A percentile compares a stretch with the other conserved stretches of the same genome.
Conservation (phyloP, 2,329 filamentous ascomycete species). For the Venturia asperata region DNA sequence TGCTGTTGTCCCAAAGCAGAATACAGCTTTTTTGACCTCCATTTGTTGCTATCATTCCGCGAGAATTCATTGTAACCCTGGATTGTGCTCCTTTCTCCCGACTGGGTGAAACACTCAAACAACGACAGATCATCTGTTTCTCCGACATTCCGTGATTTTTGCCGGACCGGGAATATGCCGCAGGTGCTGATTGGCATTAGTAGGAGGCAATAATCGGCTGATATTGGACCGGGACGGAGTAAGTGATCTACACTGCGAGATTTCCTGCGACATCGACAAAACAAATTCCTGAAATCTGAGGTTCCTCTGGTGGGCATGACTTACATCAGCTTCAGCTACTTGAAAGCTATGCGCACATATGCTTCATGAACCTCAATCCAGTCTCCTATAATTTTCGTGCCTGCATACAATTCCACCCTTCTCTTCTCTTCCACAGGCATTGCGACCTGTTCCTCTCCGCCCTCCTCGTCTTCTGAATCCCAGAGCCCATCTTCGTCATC, state of each 20-base stretch:
- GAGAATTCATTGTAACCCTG: too few relatives aligned
- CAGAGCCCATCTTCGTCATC: conserved; percentile 32
- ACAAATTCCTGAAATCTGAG: not conserved
- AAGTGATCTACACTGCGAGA: not conserved
- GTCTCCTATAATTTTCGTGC: conserved; percentile 74
- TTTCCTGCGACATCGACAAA: not conserved
- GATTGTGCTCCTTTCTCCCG: too few relatives aligned
- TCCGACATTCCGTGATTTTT: too few relatives aligned
- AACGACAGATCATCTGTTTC: too few relatives aligned
- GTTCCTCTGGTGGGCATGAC: not conserved
- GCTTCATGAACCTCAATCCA: conserved; percentile 70
- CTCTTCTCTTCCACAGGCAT: conserved; percentile 48
- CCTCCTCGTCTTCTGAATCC: conserved; percentile 37
- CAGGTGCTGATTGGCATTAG: too few relatives aligned
- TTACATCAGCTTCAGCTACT: not conserved
- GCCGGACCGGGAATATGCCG: too few relatives aligned
- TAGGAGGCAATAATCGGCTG: too few relatives aligned
- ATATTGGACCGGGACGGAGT: too few relatives aligned
- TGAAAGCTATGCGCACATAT: conserved; percentile 52
- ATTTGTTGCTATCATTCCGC: too few relatives aligned
- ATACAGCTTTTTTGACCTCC: not conserved
- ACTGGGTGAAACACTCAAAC: too few relatives aligned
- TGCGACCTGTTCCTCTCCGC: conserved; percentile 28
- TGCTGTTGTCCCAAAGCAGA: not conserved
- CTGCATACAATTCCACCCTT: conserved; percentile 73